Percentiles rank a stretch among this genome's conserved stretches.
These are phyloP conservation scores for Nicotiana obtusifolia DNA, from an alignment of 257 asterid genomes.

Conservation along the genomic window DNA sequence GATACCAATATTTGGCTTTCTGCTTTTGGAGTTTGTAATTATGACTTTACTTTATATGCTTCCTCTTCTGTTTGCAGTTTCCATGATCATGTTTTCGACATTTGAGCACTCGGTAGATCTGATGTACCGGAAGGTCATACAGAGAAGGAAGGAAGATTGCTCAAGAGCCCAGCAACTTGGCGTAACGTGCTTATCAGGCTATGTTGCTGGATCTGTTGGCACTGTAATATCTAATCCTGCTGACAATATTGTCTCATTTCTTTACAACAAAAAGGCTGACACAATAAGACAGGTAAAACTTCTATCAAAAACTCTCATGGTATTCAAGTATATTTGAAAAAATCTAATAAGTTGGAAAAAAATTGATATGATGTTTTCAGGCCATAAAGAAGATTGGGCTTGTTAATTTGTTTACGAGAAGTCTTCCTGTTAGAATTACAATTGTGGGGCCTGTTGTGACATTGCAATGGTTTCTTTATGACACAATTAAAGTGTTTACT, in stretches of 20 bases:
- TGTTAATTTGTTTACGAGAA: conserved; percentile 34
- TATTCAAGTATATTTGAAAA: background rate
- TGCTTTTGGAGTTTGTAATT: background rate
- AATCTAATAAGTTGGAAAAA: background rate
- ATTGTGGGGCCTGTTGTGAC: conserved; percentile 40
- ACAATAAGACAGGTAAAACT: conserved; percentile 23
- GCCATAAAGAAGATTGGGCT: conserved; percentile 34
- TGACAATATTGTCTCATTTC: conserved; percentile 35
- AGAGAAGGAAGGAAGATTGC: conserved; percentile 35
- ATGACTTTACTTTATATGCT: background rate
- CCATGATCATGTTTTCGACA: conserved; percentile 41
- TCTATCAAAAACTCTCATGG: background rate
- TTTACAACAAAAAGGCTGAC: conserved; percentile 27
- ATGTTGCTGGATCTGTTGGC: conserved; percentile 41
- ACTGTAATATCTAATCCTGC: conserved; percentile 38
- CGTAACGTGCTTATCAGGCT: conserved; percentile 43
- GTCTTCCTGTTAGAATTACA: conserved; percentile 38
- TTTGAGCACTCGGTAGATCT: conserved; percentile 38
- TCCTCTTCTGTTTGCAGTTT: conserved; percentile 22
- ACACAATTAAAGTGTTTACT: conserved; percentile 32
- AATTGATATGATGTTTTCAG: conserved; percentile 13
- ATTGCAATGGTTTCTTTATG: conserved; percentile 41
- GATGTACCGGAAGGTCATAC: conserved; percentile 26
- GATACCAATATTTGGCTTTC: background rate
- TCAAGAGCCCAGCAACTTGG: conserved; percentile 38